Percentiles rank a stretch among this genome's conserved stretches.
These are phyloP conservation scores for Dimargaris xerosporica DNA, from an alignment of 192 early-diverging fungal genomes.

Conservation along the genomic window DNA sequence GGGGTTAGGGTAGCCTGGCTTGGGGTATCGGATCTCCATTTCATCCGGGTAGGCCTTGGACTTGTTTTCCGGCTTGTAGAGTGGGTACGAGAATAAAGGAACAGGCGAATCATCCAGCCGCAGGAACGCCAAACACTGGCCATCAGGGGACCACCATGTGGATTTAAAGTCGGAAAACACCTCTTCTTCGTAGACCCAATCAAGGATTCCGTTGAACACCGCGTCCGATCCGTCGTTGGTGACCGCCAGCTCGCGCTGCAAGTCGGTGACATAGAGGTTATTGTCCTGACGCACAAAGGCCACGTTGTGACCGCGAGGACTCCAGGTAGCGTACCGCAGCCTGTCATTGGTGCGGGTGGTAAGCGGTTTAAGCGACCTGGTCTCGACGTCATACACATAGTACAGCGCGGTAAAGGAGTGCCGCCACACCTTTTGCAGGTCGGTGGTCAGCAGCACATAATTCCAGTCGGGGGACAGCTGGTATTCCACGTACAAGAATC, in stretches of 20 bases:
- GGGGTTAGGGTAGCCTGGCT: constrained; percentile 80
- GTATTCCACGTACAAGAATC: background rate
- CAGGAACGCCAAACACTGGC: constrained; percentile 57
- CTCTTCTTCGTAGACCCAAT: constrained; percentile 99
- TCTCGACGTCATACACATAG: constrained; percentile 52
- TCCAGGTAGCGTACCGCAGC: constrained; percentile 59
- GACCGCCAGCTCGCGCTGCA: constrained; percentile 47
- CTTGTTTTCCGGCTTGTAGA: constrained; percentile 46
- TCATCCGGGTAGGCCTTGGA: constrained; percentile 48
- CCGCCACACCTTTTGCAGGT: constrained; percentile 56
- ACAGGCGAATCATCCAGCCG: constrained; percentile 77
- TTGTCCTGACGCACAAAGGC: constrained; percentile 72
- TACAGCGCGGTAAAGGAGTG: constrained; percentile 72
- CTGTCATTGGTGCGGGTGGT: constrained; percentile 20
- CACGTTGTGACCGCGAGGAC: constrained; percentile 57
- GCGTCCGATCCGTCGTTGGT: constrained; percentile 70
- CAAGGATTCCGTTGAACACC: constrained; percentile 86
- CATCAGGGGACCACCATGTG: constrained; percentile 83
- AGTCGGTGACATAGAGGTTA: constrained; percentile 68
- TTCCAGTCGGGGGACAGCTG: constrained; percentile 58
- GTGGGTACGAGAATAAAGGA: constrained; percentile 55
- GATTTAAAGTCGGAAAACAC: constrained; percentile 49
- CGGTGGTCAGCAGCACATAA: constrained; percentile 57
- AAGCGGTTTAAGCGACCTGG: constrained; percentile 44
- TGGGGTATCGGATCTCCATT: constrained; percentile 75